phyloP scores from a whole-genome alignment of 2,329 filamentous ascomycete species.

The Aspergillus japonicus region DNA sequence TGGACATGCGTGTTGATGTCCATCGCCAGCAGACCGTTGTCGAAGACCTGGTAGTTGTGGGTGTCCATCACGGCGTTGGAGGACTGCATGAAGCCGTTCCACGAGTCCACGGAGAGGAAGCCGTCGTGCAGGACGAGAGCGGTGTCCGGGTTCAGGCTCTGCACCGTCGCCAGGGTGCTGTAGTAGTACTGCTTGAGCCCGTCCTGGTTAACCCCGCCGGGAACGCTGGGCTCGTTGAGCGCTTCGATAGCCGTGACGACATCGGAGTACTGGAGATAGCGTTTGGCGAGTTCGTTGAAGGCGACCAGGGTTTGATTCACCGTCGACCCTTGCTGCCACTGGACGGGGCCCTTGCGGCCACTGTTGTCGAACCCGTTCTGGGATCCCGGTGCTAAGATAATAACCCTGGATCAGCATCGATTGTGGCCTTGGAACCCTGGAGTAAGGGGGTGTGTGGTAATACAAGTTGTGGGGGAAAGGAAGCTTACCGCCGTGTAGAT shows the following conservation, averaged over 20 bases:
- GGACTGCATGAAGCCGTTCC: slow-evolving; percentile 61
- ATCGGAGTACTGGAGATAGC: slow-evolving; percentile 58
- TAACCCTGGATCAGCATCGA: neutral
- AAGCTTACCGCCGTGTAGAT: slow-evolving; percentile 63
- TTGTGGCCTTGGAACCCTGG: neutral
- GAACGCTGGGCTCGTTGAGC: slow-evolving; percentile 44
- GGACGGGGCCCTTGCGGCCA: slow-evolving; percentile 46
- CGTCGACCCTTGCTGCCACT: slow-evolving; percentile 41
- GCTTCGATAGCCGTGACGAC: slow-evolving; percentile 55
- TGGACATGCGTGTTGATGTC: slow-evolving; percentile 54
- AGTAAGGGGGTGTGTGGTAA: neutral
- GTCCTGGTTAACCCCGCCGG: slow-evolving; percentile 43
- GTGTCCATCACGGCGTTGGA: slow-evolving; percentile 62
- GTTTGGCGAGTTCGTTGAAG: slow-evolving; percentile 56
- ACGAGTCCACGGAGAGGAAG: slow-evolving; percentile 49
- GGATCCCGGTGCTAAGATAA: slow-evolving; percentile 52
- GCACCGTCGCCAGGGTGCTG: slow-evolving; percentile 51
- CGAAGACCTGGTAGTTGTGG: slow-evolving; percentile 68
- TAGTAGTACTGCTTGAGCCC: slow-evolving; percentile 55
- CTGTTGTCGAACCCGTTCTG: slow-evolving; percentile 70
- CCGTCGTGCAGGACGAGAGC: slow-evolving; percentile 57
- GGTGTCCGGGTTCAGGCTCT: slow-evolving; percentile 45
- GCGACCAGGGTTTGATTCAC: slow-evolving; percentile 49
- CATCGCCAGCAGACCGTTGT: slow-evolving; percentile 50
- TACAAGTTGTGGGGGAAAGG: no score